These are phyloP conservation scores for Penicillium italicum DNA, from an alignment of 2,329 filamentous ascomycete species.

Conservation along the genomic window DNA sequence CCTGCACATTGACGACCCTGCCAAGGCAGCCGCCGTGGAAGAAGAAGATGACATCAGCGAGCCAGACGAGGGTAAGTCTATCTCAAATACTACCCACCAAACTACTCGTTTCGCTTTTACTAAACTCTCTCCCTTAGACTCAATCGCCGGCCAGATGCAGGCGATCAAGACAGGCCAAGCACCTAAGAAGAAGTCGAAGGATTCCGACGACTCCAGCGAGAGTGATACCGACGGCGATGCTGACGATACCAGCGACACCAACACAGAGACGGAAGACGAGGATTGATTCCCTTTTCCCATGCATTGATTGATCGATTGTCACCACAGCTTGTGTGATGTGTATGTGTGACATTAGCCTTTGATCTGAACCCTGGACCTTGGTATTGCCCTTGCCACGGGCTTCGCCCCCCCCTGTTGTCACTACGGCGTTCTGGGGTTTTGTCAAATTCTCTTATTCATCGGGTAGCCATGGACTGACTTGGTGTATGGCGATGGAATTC, in stretches of 20 bases:
- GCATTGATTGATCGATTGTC: conserved; percentile 23
- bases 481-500: background rate
- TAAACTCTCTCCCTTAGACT: conserved; percentile 55
- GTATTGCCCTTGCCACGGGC: background rate
- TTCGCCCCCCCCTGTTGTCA: background rate
- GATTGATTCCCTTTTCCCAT: conserved; percentile 43
- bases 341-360: conserved; percentile 11
- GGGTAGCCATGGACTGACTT: conserved; percentile 16
- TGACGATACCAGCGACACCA: conserved; percentile 54
- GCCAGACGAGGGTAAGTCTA: conserved; percentile 83
- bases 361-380: conserved; percentile 7
- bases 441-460: conserved; percentile 9
- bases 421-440: background rate
- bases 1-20: conserved; percentile 81
- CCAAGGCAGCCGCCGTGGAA: conserved; percentile 73
- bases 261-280: conserved; percentile 76
- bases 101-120: conserved; percentile 5
- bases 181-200: conserved; percentile 54
- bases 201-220: conserved; percentile 59
- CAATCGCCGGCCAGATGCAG: conserved; percentile 85
- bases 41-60: conserved; percentile 96
- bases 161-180: conserved; percentile 69
- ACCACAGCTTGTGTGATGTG: conserved; percentile 19
- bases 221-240: conserved; percentile 63
- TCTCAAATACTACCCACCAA: background rate